phyloP scores from a whole-genome alignment of 129 eudicot genomes.

The Arctium minus region DNA sequence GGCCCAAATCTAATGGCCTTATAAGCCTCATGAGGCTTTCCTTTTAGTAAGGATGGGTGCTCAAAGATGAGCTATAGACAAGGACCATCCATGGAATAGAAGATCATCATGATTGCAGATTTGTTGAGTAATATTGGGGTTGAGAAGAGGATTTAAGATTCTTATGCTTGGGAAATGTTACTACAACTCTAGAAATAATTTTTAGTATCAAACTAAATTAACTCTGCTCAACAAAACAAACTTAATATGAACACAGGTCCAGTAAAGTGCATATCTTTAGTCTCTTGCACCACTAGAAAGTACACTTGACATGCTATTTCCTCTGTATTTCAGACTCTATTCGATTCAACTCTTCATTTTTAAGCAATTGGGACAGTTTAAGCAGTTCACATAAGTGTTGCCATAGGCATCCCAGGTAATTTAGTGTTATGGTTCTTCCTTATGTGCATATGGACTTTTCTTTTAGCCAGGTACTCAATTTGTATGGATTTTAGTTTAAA shows the following conservation, averaged over 20 bases:
- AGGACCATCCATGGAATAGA: not conserved
- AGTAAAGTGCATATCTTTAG: not conserved
- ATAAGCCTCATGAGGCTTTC: not conserved
- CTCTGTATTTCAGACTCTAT: not conserved
- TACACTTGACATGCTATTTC: not conserved
- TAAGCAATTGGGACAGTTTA: not conserved
- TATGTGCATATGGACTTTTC: not conserved
- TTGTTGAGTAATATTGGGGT: not conserved
- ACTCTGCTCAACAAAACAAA: not conserved
- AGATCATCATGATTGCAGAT: not conserved
- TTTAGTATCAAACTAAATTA: not conserved
- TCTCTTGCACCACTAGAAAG: not conserved
- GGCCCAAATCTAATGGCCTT: not conserved
- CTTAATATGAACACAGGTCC: not conserved
- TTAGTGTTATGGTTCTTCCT: not conserved
- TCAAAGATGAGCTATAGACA: not conserved
- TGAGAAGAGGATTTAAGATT: not conserved
- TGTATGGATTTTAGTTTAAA: not conserved
- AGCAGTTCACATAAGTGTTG: not conserved
- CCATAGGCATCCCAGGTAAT: not conserved
- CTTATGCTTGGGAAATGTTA: not conserved
- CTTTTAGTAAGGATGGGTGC: not conserved
- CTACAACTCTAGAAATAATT: not conserved
- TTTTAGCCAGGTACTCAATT: not conserved
- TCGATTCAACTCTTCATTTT: not conserved